Percentiles rank a stretch among this genome's conserved stretches.
phyloP scores from a whole-genome alignment of 2,329 filamentous ascomycete genomes.

The Colletotrichum costaricense region DNA sequence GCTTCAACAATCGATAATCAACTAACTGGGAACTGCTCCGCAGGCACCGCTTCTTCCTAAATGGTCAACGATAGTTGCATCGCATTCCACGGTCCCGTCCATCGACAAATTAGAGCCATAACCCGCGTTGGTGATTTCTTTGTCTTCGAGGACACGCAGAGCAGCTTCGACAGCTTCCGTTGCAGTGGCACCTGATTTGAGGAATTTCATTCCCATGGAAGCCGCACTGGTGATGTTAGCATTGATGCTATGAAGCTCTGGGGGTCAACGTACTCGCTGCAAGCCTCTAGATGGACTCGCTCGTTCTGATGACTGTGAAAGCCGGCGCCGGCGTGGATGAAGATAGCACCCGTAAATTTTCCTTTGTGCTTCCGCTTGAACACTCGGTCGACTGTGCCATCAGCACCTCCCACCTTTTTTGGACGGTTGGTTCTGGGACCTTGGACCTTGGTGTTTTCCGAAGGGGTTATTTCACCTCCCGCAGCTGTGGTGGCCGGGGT shows the following conservation, averaged over 20 bases:
- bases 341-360: conserved; percentile 76
- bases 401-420: conserved; percentile 41
- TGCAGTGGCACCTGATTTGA: conserved; percentile 82
- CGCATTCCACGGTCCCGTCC: conserved; percentile 91
- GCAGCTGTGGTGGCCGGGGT: neutral
- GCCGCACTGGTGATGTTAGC: conserved; percentile 72
- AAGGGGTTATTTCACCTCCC: neutral
- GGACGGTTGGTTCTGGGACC: neutral
- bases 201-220: conserved; percentile 82
- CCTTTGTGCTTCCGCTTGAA: conserved; percentile 48
- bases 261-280: conserved; percentile 78
- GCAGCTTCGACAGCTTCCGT: conserved; percentile 92
- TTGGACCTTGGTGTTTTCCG: neutral
- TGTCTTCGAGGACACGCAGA: conserved; percentile 88
- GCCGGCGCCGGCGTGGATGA: conserved; percentile 94
- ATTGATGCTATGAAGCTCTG: neutral
- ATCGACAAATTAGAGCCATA: conserved; percentile 95
- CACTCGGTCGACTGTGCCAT: conserved; percentile 55
- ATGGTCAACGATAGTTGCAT: conserved; percentile 94
- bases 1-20: neutral
- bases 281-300: conserved; percentile 83
- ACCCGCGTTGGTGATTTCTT: conserved; percentile 95
- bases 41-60: conserved; percentile 91
- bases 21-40: conserved; percentile 88
- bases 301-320: conserved; percentile 94